Conservation (phyloP, 495 filamentous ascomycete genomes). For the Lepraria neglecta region DNA sequence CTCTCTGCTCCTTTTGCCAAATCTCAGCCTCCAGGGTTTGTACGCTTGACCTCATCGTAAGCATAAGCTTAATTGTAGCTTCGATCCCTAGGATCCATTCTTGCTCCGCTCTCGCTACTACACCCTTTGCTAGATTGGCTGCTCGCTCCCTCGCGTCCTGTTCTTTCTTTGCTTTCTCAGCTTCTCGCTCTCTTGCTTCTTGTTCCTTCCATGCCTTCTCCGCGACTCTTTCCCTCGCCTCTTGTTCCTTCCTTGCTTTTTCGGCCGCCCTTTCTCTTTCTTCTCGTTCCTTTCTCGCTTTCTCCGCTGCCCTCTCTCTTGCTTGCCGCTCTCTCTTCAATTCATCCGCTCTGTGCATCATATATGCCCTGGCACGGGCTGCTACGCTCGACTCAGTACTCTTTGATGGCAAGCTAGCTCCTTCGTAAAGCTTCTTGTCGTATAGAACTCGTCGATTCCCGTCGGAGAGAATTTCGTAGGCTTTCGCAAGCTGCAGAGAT, state of each 20-base stretch:
- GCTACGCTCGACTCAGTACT: neutral
- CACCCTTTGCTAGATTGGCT: neutral
- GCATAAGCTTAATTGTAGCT: neutral
- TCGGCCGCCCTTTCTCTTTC: constrained; percentile 14
- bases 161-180: neutral
- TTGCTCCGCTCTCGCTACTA: neutral
- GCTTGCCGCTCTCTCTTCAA: constrained; percentile 16
- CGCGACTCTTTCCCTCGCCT: neutral
- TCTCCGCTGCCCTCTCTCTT: neutral
- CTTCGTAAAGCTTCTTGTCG: constrained; percentile 20
- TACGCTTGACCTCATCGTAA: neutral
- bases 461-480: constrained; percentile 39
- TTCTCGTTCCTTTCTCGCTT: constrained; percentile 22
- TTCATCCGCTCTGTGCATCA: neutral
- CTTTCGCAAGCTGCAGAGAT: constrained; percentile 34
- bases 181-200: constrained; percentile 11
- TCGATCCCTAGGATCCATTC: neutral
- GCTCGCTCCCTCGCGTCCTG: neutral
- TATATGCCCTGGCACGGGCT: neutral
- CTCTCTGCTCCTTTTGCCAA: neutral
- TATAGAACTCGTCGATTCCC: constrained; percentile 28
- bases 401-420: neutral
- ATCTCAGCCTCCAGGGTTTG: neutral
- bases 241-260: constrained; percentile 20
- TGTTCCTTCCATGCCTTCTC: constrained; percentile 11